These are phyloP conservation scores for Candida montana DNA, from an alignment of 805 yeast species.

Conservation along the genomic window DNA sequence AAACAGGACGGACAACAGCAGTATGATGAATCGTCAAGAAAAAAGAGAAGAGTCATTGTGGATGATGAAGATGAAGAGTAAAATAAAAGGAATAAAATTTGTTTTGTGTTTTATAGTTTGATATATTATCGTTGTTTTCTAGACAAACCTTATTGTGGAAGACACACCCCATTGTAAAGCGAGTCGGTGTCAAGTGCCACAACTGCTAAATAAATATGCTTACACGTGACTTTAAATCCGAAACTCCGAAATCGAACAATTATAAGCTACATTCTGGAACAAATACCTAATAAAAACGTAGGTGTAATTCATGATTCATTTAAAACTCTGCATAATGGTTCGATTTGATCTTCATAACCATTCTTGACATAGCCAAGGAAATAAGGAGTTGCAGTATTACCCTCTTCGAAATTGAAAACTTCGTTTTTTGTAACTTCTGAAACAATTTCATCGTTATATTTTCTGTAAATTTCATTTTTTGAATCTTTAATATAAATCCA, in stretches of 20 bases:
- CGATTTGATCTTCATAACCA: constrained; percentile 49
- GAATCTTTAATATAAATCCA: constrained; percentile 91
- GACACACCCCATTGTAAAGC: too few species aligned
- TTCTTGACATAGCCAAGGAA: constrained; percentile 79
- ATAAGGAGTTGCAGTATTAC: constrained; percentile 90
- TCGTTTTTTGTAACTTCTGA: constrained; percentile 66
- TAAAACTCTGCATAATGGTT: constrained; percentile 54
- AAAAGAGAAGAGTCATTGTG: constrained; percentile 45
- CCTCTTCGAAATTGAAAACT: constrained; percentile 58
- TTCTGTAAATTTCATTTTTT: constrained; percentile 62
- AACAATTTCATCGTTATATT: constrained; percentile 95
- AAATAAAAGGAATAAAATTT: neutral
- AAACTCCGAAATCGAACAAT: too few species aligned
- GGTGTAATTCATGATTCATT: neutral
- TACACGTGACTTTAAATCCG: too few species aligned
- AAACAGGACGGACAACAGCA: constrained; percentile 46
- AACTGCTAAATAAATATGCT: too few species aligned
- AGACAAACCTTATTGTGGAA: too few species aligned
- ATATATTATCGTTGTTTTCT: too few species aligned
- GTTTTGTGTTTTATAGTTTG: neutral
- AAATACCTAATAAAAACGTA: too few species aligned
- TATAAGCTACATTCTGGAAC: too few species aligned
- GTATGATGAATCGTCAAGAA: constrained; percentile 32
- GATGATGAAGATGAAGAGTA: constrained; percentile 48
- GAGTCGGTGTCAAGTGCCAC: too few species aligned